A percentile compares a stretch with the other conserved stretches of the same genome.
Conservation (phyloP, 2,329 filamentous ascomycete species). For the Colletotrichum sp. region DNA sequence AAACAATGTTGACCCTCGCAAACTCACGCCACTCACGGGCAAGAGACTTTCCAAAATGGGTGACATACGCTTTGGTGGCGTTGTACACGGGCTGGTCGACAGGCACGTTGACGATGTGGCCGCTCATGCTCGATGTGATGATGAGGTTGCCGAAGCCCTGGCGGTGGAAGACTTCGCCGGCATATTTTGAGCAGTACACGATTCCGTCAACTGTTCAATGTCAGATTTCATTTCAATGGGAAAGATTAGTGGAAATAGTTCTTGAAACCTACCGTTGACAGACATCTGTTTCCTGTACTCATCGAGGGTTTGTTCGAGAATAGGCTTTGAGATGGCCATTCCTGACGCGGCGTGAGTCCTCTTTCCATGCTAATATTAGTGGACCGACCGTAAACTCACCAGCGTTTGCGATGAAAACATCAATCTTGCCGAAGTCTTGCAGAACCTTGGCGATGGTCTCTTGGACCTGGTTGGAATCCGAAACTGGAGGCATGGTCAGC, state of each 20-base stretch:
- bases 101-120: slow-evolving; percentile 54
- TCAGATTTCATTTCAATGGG: not conserved
- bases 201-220: slow-evolving; percentile 46
- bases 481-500: slow-evolving; percentile 32
- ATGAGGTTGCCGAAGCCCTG: slow-evolving; percentile 54
- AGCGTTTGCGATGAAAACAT: slow-evolving; percentile 48
- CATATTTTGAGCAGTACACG: slow-evolving; percentile 47
- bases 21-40: slow-evolving; percentile 62
- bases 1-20: slow-evolving; percentile 60
- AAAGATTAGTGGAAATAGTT: not conserved
- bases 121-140: slow-evolving; percentile 56
- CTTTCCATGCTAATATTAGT: accelerated
- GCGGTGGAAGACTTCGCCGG: slow-evolving; percentile 43
- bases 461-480: slow-evolving; percentile 39
- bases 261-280: slow-evolving; percentile 49
- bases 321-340: slow-evolving; percentile 57
- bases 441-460: slow-evolving; percentile 35
- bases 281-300: slow-evolving; percentile 57
- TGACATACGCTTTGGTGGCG: slow-evolving; percentile 58
- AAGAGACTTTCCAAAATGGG: slow-evolving; percentile 59
- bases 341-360: slow-evolving; percentile 22
- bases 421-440: slow-evolving; percentile 44
- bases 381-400: slow-evolving; percentile 22
- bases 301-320: slow-evolving; percentile 56
- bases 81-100: slow-evolving; percentile 52